Base-by-base conservation (phyloP, 2,329 filamentous ascomycete species). In the Magnaporthiopsis incrustans region DNA sequence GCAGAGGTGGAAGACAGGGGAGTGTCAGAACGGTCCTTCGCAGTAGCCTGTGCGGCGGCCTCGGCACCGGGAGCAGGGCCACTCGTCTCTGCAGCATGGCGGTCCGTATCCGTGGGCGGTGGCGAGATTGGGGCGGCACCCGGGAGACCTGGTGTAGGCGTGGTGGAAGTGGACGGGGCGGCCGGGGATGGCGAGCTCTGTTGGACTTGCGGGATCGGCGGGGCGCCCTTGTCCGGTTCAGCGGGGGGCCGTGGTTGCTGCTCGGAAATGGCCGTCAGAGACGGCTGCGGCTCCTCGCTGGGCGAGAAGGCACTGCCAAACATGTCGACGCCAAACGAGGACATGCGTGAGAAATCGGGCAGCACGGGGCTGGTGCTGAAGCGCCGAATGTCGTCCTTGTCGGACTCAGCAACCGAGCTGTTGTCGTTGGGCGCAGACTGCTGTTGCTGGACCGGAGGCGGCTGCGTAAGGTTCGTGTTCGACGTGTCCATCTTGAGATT, bases 301-400 rank as follows among this genome's bases (percentile, higher is more conserved):
- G 44, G 7, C 8, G 60, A 25, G 12, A 44, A 61, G 25, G 61
- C 44, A 14, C 26, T 57, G 32, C 30, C 35, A 66, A 87, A 86
- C 58, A 88, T 77, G 65, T 86, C 84, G 57, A 82, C 76, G 1
- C 84, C 84, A 70, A 88, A 88, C 1, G 78, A 78, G 57, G 86
- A 88, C 76, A 88, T 77, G 32, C 85, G 82, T 15, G 79, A 77
- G 4, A 89, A 69, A 66, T 84, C 78, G 12, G 85, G 86, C 25
- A 89, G 76, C 67, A 83, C 80, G 0, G 84, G 85, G 66, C 85
- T 86, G 1, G 77, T 77, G 1, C 83, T 85, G 56, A 76, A 75
- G 22, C 77, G 71, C 38, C 70, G 70, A 8, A 67, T 57, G 33
- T 68, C 67, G 32, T 70, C 66, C 27, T 68, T 68, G 67, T 56